Base-by-base conservation (phyloP, 2,329 filamentous ascomycete species). In the Aspergillus sp. region DNA sequence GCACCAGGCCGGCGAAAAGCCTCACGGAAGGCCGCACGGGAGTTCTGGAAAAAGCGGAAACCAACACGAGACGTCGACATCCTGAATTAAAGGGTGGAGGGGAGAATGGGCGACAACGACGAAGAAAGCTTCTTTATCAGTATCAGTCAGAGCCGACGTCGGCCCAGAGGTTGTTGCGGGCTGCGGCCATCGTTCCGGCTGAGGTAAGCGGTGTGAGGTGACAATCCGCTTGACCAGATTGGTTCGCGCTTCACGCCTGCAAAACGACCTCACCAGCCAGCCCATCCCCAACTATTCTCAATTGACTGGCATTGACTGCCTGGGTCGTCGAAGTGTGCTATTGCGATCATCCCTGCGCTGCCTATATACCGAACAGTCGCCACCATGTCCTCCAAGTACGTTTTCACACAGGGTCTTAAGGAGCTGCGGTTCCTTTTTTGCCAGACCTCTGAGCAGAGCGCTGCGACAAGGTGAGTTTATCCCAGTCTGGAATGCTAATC, bases 381-480 rank as follows among this genome's bases (percentile, higher is more conserved):
- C 61, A 67, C 73, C 82, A 98, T 98, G 95, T 91, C 92, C 68
- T 82, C 84, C 79, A 96, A 95, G 83, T 97, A 96, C 81, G 91
- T 87, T 69, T 99, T 99, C 80, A 85, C 86, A 67, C 89, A 91
- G 77, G 82, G 86, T 66, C 83, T 99, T 75, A 96, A 92, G 84
- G 95, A 99, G 84, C 84, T 99, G 75, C 90, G 95, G 75, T 99
- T 99, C 81, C 84, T 96, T 70, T 93, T 98, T 81, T 98, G 95
- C 83, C 93, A 98, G 80, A 93, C 91, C 53, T 90, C 89, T 65
- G 89, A 96, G 75, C 88, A 91, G 74, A 96, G 93, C 82, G 89
- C 91, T 70, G 88, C 91, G 63, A 89, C 90, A 64, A 88, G 95
- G 95, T 96, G 82, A 72, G 83, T 30, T 30, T 12, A 47, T 45